phyloP scores from a whole-genome alignment of 495 filamentous ascomycete genomes.

The Penicillium lagena region DNA sequence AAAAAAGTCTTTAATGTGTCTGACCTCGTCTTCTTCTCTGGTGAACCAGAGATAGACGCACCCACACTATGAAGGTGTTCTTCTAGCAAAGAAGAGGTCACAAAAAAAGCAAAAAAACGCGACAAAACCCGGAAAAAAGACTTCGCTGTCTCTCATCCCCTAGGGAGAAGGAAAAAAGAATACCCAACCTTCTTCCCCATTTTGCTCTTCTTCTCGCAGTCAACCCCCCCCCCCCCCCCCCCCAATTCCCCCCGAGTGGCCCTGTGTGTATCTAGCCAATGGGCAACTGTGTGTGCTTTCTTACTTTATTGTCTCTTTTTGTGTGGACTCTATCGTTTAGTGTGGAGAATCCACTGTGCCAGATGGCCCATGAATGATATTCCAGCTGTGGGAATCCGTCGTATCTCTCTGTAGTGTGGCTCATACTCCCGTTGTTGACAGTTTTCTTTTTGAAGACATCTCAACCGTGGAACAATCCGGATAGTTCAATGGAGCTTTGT shows the following conservation, averaged over 20 bases:
- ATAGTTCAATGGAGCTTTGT: too few species aligned
- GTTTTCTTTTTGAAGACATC: not conserved
- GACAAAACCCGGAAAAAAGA: constrained; percentile 24
- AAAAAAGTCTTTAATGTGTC: constrained; percentile 31
- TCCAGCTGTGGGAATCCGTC: constrained; percentile 9
- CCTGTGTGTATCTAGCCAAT: constrained; percentile 22
- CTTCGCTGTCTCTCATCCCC: constrained; percentile 9
- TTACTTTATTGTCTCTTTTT: constrained; percentile 11
- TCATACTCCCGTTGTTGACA: not conserved
- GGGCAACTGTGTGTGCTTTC: constrained; percentile 1
- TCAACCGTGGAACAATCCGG: not conserved
- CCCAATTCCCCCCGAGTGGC: constrained; percentile 6
- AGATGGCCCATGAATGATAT: constrained; percentile 16
- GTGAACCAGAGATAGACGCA: not conserved
- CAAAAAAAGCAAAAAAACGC: constrained; percentile 29
- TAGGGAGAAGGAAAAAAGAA: constrained; percentile 4
- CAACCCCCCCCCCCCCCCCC: not conserved
- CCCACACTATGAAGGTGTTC: too few species aligned
- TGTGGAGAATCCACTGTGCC: constrained; percentile 3
- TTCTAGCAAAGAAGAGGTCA: constrained; percentile 4
- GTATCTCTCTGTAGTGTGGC: not conserved
- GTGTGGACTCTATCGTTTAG: constrained; percentile 13
- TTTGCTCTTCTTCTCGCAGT: not conserved
- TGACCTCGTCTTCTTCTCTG: constrained; percentile 7
- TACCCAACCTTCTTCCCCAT: not conserved